Evolutionary conservation across 768 basidiomycete species (phyloP).

Genomic region (Hebeloma cylindrosporum): DNA sequence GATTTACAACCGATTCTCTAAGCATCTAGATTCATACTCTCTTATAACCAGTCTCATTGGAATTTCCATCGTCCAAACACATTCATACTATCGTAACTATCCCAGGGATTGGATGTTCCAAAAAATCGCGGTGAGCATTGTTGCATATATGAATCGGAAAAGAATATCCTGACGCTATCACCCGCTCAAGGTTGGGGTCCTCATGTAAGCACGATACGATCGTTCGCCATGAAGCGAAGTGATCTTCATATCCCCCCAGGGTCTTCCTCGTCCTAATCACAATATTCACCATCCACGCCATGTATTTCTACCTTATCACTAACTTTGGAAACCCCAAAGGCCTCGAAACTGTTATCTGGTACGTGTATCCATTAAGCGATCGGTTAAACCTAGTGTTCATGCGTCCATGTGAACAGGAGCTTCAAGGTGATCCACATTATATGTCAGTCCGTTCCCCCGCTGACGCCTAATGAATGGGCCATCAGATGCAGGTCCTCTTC

Average conservation of each 20-base stretch:
- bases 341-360: conserved; percentile 30
- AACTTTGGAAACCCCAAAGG: conserved; percentile 31
- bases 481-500: conserved; percentile 32
- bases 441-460: neutral
- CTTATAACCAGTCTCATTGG: conserved; percentile 5
- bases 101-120: conserved; percentile 32
- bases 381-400: neutral
- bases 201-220: conserved; percentile 4
- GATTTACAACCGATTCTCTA: too few relatives aligned
- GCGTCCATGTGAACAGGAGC: conserved; percentile 16
- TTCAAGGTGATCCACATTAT: conserved; percentile 8
- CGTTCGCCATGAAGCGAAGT: neutral
- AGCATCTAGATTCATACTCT: neutral
- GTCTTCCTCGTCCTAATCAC: conserved; percentile 33
- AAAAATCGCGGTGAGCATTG: conserved; percentile 29
- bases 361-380: conserved; percentile 3
- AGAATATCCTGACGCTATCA: too few relatives aligned
- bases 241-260: conserved; percentile 16
- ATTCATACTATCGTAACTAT: conserved; percentile 35
- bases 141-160: conserved; percentile 5
- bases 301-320: conserved; percentile 34
- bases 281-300: conserved; percentile 30
- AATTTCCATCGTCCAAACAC: conserved; percentile 24
- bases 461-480: neutral
- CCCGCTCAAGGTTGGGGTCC: conserved; percentile 10